phyloP scores from a whole-genome alignment of 768 basidiomycete species.

The Podaxis carcinomalis region DNA sequence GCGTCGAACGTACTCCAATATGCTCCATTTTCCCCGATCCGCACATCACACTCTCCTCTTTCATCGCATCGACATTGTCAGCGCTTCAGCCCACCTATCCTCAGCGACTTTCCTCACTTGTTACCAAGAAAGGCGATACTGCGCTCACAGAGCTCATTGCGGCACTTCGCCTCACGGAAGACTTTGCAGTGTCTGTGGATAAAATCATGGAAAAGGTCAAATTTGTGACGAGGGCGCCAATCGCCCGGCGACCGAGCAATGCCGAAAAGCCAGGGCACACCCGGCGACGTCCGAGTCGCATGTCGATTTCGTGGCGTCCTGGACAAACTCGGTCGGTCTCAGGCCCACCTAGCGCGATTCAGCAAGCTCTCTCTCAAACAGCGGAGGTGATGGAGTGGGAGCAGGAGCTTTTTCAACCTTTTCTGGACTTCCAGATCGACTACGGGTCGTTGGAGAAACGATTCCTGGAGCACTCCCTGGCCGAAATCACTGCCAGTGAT shows the following conservation, averaged over 20 bases:
- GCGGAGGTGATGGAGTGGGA: conserved; percentile 72
- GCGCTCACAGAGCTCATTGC: conserved; percentile 69
- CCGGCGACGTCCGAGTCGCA: conserved; percentile 54
- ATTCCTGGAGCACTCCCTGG: conserved; percentile 56
- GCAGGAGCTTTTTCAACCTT: conserved; percentile 88
- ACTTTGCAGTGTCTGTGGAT: conserved; percentile 71
- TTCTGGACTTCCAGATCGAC: conserved; percentile 85
- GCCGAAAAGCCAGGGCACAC: conserved; percentile 27
- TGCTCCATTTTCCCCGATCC: conserved; percentile 89
- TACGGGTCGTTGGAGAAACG: conserved; percentile 77
- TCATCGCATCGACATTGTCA: conserved; percentile 79
- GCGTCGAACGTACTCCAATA: conserved; percentile 68
- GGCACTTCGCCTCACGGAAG: conserved; percentile 72
- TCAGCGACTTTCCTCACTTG: conserved; percentile 69
- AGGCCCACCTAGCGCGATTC: conserved; percentile 14
- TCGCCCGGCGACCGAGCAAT: conserved; percentile 7
- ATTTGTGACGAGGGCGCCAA: conserved; percentile 26
- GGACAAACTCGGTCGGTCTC: conserved; percentile 28
- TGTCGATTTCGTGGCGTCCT: conserved; percentile 62
- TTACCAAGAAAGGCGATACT: conserved; percentile 57
- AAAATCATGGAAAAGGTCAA: conserved; percentile 74
- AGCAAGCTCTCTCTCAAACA: conserved; percentile 19
- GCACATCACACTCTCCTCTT: conserved; percentile 65
- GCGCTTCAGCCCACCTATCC: conserved; percentile 77
- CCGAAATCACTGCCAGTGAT: conserved; percentile 40